Percentiles rank a stretch among this genome's conserved stretches.
Conservation (phyloP, 1,284 basidiomycete genomes). For the Tilletiopsis washingtonensis region DNA sequence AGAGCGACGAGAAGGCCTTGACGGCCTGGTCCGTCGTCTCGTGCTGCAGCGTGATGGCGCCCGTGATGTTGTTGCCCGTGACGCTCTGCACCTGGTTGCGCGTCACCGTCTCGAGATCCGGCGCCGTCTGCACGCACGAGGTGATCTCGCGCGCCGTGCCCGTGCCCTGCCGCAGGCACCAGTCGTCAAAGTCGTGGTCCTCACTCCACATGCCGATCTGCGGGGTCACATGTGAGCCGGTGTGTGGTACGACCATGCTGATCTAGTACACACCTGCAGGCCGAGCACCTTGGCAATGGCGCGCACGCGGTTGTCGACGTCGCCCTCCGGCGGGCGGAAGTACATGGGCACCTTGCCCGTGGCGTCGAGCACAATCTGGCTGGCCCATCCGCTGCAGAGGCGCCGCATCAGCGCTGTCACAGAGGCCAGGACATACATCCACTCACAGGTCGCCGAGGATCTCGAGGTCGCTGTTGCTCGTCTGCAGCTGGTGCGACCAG, state of each 20-base stretch:
- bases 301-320: constrained; percentile 38
- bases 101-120: constrained; percentile 23
- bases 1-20: constrained; percentile 27
- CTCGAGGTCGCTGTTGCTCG: constrained; percentile 62
- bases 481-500: constrained; percentile 55
- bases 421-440: no score
- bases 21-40: constrained; percentile 36
- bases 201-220: background rate
- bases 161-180: constrained; percentile 33
- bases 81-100: constrained; percentile 14
- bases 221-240: no score
- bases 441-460: constrained; percentile 70
- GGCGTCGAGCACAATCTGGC: constrained; percentile 70
- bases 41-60: constrained; percentile 38
- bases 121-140: constrained; percentile 4
- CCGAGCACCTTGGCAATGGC: constrained; percentile 40
- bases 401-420: no score
- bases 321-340: constrained; percentile 40
- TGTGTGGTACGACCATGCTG: no score
- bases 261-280: no score
- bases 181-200: constrained; percentile 35
- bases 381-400: constrained; percentile 75
- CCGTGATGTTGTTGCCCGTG: constrained; percentile 14
- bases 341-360: constrained; percentile 53
- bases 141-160: constrained; percentile 13